These are phyloP conservation scores for Gracilaria gracilis DNA, from an alignment of 23 red algal genomes.

Conservation along the genomic window DNA sequence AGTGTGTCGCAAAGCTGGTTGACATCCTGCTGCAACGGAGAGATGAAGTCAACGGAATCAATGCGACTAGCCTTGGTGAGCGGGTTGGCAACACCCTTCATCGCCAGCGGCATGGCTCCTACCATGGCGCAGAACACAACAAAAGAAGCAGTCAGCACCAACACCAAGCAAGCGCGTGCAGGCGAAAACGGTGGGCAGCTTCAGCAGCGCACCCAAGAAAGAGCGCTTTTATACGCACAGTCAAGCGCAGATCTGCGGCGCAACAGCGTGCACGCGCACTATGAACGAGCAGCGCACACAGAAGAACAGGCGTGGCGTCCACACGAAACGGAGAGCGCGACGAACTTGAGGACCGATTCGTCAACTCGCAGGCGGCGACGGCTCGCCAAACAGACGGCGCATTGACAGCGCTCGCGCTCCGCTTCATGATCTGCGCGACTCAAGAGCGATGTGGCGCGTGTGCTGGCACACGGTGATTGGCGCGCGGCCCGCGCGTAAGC, in stretches of 20 bases:
- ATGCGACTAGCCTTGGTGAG: slow-evolving; percentile 59
- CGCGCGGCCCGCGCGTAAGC: background rate
- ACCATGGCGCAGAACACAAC: slow-evolving; percentile 18
- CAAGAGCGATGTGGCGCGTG: background rate
- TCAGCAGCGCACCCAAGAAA: background rate
- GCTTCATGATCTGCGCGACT: background rate
- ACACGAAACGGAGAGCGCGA: background rate
- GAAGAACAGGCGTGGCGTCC: background rate
- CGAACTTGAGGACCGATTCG: background rate
- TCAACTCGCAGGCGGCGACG: background rate
- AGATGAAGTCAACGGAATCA: slow-evolving; percentile 87
- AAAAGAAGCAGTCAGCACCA: background rate
- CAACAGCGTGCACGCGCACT: no score
- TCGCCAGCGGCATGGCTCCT: slow-evolving; percentile 40
- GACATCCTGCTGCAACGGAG: slow-evolving; percentile 84
- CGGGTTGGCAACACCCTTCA: slow-evolving; percentile 56
- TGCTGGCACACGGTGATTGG: slow-evolving; percentile 4
- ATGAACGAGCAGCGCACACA: background rate
- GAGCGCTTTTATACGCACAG: slow-evolving; percentile 2
- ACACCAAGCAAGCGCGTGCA: background rate
- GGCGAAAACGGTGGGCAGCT: no score
- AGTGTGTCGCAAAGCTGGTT: slow-evolving; percentile 58
- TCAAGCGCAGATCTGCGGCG: background rate
- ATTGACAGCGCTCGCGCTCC: no score
- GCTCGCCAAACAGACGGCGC: no score